These are phyloP conservation scores for Ustilaginoidea virens DNA, from an alignment of 2,329 filamentous ascomycete species.

Conservation along the genomic window DNA sequence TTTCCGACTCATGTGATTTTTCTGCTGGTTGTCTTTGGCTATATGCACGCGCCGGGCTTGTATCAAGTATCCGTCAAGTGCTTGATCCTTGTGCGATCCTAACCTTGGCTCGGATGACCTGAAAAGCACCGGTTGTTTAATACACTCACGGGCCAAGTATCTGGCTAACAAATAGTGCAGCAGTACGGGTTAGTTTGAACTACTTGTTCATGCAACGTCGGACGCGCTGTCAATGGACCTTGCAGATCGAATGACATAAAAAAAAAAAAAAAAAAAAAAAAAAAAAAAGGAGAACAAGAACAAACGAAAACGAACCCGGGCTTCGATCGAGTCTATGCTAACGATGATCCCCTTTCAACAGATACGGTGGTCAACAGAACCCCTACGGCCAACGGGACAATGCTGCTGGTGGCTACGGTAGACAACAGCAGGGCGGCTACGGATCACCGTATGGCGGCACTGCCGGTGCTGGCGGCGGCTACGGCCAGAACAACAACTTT, in stretches of 20 bases:
- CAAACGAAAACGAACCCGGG: conserved; percentile 11
- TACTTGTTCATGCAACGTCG: not conserved
- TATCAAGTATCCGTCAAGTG: not conserved
- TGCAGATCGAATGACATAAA: conserved; percentile 20
- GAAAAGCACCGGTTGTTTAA: too few species aligned
- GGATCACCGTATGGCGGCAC: conserved; percentile 10
- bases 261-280: conserved; percentile 13
- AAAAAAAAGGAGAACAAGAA: conserved; percentile 18
- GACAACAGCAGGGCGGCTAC: conserved; percentile 8
- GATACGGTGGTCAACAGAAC: conserved; percentile 39
- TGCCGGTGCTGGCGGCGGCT: conserved; percentile 7
- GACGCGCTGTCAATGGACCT: too few species aligned
- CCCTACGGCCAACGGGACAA: conserved; percentile 42
- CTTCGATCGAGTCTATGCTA: too few species aligned
- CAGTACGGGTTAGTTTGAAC: conserved; percentile 38
- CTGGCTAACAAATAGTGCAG: conserved; percentile 14
- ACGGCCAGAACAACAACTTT: conserved; percentile 13
- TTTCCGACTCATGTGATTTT: too few species aligned
- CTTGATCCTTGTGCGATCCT: not conserved
- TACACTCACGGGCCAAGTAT: conserved; percentile 2
- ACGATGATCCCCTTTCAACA: conserved; percentile 13
- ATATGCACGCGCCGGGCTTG: too few species aligned
- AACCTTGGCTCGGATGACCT: too few species aligned
- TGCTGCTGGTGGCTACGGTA: conserved; percentile 18
- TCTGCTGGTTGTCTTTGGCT: too few species aligned